phyloP scores from a whole-genome alignment of 2,329 filamentous ascomycete genomes.

The Cercospora zeae-maydis region DNA sequence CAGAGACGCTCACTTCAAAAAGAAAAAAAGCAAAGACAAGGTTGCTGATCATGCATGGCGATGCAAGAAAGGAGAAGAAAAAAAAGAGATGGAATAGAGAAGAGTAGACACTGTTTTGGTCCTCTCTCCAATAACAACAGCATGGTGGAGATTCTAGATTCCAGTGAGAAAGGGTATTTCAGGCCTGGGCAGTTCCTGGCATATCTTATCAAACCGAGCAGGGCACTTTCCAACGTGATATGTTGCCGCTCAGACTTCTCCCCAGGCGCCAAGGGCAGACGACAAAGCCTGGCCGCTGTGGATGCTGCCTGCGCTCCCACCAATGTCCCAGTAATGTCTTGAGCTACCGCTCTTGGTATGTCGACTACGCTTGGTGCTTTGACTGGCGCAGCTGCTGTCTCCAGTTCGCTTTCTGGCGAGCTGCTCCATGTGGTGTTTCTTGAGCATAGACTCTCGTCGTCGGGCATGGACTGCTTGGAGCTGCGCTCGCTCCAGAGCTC shows the following conservation, averaged over 20 bases:
- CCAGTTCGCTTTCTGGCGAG: conserved; percentile 36
- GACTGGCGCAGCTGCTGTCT: conserved; percentile 74
- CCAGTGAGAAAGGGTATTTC: background rate
- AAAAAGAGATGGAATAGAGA: background rate
- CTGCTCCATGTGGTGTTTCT: conserved; percentile 42
- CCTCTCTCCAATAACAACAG: background rate
- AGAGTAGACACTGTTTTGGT: conserved; percentile 1
- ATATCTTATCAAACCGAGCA: background rate
- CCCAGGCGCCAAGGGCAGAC: conserved; percentile 66
- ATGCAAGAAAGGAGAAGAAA: background rate
- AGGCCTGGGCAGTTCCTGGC: background rate
- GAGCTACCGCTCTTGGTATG: conserved; percentile 61
- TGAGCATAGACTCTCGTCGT: conserved; percentile 19
- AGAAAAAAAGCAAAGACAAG: too few species aligned
- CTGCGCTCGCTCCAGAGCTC: conserved; percentile 41
- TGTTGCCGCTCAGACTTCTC: conserved; percentile 56
- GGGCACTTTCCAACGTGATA: background rate
- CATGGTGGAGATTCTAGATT: background rate
- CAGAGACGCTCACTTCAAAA: background rate
- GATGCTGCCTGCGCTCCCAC: conserved; percentile 72
- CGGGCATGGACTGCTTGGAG: conserved; percentile 19
- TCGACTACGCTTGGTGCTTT: conserved; percentile 70
- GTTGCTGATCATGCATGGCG: background rate
- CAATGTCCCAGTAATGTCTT: conserved; percentile 89
- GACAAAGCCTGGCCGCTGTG: conserved; percentile 36